Conservation (phyloP, 2,329 filamentous ascomycete genomes). For the Pseudogymnoascus sp. region DNA sequence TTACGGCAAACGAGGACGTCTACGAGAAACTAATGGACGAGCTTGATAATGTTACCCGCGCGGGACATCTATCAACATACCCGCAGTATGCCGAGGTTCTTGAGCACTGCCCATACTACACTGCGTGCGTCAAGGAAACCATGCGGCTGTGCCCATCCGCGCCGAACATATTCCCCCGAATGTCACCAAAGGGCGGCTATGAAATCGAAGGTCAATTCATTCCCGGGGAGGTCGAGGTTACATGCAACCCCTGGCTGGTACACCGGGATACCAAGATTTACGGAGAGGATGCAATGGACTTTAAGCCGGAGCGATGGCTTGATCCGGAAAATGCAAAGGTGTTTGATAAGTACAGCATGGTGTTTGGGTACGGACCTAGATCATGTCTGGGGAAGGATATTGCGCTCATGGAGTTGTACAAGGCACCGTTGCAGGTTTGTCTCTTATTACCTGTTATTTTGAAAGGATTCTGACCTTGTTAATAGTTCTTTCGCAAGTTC, state of each 20-base stretch:
- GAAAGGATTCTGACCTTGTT: constrained; percentile 11
- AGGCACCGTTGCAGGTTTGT: constrained; percentile 30
- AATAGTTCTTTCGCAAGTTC: constrained; percentile 35
- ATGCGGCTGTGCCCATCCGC: constrained; percentile 44
- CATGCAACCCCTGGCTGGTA: constrained; percentile 39
- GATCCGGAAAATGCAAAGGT: constrained; percentile 33
- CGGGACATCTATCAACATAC: constrained; percentile 29
- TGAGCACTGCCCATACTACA: constrained; percentile 38
- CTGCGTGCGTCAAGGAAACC: constrained; percentile 43
- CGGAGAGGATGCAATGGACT: constrained; percentile 36
- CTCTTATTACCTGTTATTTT: not conserved
- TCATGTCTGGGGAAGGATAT: constrained; percentile 43
- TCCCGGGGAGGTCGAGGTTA: constrained; percentile 34
- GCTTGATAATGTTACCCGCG: constrained; percentile 34
- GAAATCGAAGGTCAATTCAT: constrained; percentile 14
- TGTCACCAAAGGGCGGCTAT: constrained; percentile 31
- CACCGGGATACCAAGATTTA: constrained; percentile 37
- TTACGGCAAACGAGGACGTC: constrained; percentile 32
- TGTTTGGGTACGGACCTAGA: constrained; percentile 42
- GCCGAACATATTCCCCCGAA: constrained; percentile 42
- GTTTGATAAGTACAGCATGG: constrained; percentile 40
- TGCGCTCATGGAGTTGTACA: constrained; percentile 45
- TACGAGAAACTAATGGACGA: constrained; percentile 41
- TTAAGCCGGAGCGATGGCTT: constrained; percentile 44
- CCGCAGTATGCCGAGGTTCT: constrained; percentile 37